Evolutionary conservation across 2,329 filamentous ascomycete genomes (phyloP), one percentile per base, ranked within the genome.

Genomic region (Incumbomyces delicatus): DNA sequence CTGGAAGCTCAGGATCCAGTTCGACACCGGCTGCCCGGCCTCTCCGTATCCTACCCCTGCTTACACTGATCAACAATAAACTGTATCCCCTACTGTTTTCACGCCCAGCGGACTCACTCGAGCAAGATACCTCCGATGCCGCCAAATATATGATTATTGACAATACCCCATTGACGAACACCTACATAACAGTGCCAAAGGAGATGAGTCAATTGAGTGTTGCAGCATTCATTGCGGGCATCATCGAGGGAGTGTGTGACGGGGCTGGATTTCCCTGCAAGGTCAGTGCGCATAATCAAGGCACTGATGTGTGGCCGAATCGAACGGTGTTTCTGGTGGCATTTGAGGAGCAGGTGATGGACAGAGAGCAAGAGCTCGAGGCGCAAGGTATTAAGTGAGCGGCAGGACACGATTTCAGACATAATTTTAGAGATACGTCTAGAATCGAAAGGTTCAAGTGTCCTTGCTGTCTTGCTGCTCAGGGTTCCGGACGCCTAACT

Each of bases 91-190:
- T 94, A 66, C 83, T 98, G 41, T 98, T 98, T 66, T 81, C 80
- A 32, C 84, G 90, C 1, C 83, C 89, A 47, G 92, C 92, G 22
- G 90, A 96, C 68, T 85, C 87, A 14, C 80, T 98, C 49, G 92
- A 98, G 70, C 89, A 92, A 68, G 87, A 81, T 49, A 81, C 81
- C 45, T 83, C 86, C 59, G 90, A 88, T 44, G 83, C 87, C 7
- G 87, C 92, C 58, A 90, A 96, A 71, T 98, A 96, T 73, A 96
- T 98, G 90, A 92, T 98, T 59, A 87, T 89, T 59, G 92, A 98
- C 69, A 96, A 98, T 68, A 92, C 96, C 64, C 92, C 92, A 17
- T 75, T 96, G 42, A 90, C 96, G 33, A 96, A 95, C 67, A 83
- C 84, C 52, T 96, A 92, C 69, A 85, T 98, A 61, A 87, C 81